A percentile compares a stretch with the other conserved stretches of the same genome.
Evolutionary conservation across 2,329 filamentous ascomycete species (phyloP).

Genomic region (Sporothrix globosa): DNA sequence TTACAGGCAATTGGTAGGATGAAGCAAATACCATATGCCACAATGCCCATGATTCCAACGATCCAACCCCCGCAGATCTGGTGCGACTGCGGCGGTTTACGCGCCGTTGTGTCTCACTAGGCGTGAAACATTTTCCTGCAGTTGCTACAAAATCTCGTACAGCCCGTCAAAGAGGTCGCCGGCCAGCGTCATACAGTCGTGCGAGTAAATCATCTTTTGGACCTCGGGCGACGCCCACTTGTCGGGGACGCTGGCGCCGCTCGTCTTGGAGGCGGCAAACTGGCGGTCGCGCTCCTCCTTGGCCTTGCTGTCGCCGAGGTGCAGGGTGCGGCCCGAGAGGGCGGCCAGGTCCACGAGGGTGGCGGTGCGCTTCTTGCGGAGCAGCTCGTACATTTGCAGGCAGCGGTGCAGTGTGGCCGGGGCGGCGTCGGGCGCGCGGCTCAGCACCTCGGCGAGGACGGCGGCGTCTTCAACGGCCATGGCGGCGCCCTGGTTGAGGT

Average conservation of each 20-base stretch:
- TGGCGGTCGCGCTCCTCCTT: conserved; percentile 61
- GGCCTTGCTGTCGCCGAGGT: conserved; percentile 60
- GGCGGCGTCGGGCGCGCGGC: conserved; percentile 40
- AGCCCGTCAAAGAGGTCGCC: conserved; percentile 56
- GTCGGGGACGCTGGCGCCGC: conserved; percentile 60
- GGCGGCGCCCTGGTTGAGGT: conserved; percentile 68
- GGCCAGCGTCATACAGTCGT: conserved; percentile 62
- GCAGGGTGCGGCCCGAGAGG: conserved; percentile 56
- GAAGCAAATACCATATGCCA: no score
- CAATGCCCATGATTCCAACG: no score
- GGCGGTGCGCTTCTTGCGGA: conserved; percentile 59
- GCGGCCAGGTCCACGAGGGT: conserved; percentile 59
- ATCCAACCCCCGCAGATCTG: no score
- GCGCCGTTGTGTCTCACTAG: no score
- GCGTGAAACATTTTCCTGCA: no score
- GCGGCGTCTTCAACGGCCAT: conserved; percentile 70
- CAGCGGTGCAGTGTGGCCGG: conserved; percentile 51
- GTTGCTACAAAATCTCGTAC: conserved; percentile 41
- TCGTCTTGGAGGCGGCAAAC: conserved; percentile 54
- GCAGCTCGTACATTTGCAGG: conserved; percentile 57
- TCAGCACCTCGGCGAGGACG: conserved; percentile 59
- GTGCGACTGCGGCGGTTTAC: no score
- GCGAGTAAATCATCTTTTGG: conserved; percentile 66
- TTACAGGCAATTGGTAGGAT: no score
- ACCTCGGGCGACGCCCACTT: conserved; percentile 73